Base-by-base conservation (phyloP, 306 rosid genomes). In the Psophocarpus tetragonolobus region DNA sequence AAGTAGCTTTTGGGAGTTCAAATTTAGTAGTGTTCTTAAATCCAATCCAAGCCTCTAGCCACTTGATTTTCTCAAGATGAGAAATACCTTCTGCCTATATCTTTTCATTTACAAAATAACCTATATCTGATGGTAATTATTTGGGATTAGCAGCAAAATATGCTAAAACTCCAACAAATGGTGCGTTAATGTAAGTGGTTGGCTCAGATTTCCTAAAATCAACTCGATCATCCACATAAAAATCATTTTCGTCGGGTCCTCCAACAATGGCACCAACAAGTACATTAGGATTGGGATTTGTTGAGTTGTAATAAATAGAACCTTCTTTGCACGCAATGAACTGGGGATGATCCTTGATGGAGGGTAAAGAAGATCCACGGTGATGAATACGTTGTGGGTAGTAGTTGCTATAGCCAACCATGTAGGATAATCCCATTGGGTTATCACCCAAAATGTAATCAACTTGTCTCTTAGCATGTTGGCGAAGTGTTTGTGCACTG, bases 101-200 rank as follows among this genome's bases (percentile, higher is more conserved):
- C 21, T 41, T 61, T 51, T 83, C 23, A 66, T 75, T 51, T 77
- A 68, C 77, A 42, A 56, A 66, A 66, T 4, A 74, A n/a, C 23
- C 54, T 63, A 36, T 30, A 74, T 42, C 15, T 39, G 6, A 51
- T 44, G 51, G 29, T 70, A 41, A 54, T 17, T 38, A 9, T 3
- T 72, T 38, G 36, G 93, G 94, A 74, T 93, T 88, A 45, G 92
- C 95, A 39, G 74, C 84, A 62, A 93, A 88, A 78, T 84, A 91
- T 0, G 98, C 92, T 35, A 91, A 82, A 14, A 60, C 92, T 12
- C 98, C 98, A 21, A 93, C 91, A 76, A 93, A 93, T 0, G 98
- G 98, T 42, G 98, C 98, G 62, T 93, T 93, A 27, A 93, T 93
- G 30, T 91, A 93, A 0, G 98, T 93, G 1, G 98, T 93, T 0